Evolutionary conservation across 1,284 basidiomycete genomes (phyloP), one percentile per base, ranked within the genome.

Genomic region (Pyrrhoderma noxium): DNA sequence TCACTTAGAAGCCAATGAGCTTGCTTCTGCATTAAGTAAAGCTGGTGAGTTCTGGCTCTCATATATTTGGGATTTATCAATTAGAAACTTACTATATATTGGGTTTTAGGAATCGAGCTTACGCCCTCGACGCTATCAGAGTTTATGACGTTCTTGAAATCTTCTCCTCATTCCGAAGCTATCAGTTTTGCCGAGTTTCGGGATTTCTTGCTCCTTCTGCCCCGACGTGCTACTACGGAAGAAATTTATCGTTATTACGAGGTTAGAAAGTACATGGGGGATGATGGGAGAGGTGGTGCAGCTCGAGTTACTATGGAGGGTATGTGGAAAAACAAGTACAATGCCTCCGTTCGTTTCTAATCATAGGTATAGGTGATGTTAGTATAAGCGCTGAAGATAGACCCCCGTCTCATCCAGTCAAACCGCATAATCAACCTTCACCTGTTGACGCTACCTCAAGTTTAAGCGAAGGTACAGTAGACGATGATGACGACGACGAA

Each of bases 191-290:
- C 75, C 52, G 87, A 95, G 62, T 96, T 95, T 66, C 75, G 93
- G 46, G 88, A 95, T 69, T 94, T 93, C 66, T 74, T 97, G 47
- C 75, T 96, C 47, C 77, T 95, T 47, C 68, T 95, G 52, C 92
- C 93, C 39, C 79, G 90, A 54, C 83, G 79, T 63, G 81, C 79
- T 31, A 93, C 88, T 1, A 74, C 90, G 8, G 74, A 77, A 47
- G 93, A 96, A 68, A 94, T 96, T 38, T 94, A 89, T 69, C 80
- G 73, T 57, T 91, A 82, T 65, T 95, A 92, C 64, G 79, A 91
- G 70, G 78, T 92, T 56, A 78, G 77, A 62, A 85, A 76, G 59
- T 85, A 79, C 60, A 71, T 85, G 65, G 81, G 80, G 27, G 78
- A 85, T 60, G 89, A 91, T 62, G 86, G 83, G 21, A 74, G 85